Percentiles rank a stretch among this genome's conserved stretches.
phyloP scores from a whole-genome alignment of 352 stramenopile genomes.

The Pythium myriotylum region DNA sequence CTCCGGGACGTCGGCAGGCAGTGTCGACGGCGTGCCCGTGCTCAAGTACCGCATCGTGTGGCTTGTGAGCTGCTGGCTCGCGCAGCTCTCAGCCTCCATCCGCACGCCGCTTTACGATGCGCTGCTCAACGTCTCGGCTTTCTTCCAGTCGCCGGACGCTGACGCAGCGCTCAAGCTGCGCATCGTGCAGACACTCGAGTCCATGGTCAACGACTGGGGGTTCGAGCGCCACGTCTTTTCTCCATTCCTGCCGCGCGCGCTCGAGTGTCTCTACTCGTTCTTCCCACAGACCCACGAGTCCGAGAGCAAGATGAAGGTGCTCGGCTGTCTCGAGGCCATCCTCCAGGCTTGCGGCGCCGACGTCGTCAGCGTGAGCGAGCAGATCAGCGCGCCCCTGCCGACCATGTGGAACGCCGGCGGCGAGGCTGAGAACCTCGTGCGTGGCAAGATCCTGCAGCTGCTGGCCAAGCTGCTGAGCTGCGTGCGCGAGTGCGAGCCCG shows the following conservation, averaged over 20 bases:
- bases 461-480: conserved; percentile 62
- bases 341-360: conserved; percentile 60
- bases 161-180: conserved; percentile 73
- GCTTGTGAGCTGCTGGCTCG: conserved; percentile 87
- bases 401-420: conserved; percentile 70
- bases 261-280: conserved; percentile 69
- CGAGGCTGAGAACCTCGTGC: conserved; percentile 79
- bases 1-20: conserved; percentile 22
- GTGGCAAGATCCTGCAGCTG: conserved; percentile 81
- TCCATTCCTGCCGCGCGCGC: conserved; percentile 60
- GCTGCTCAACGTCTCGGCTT: conserved; percentile 47
- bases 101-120: conserved; percentile 81
- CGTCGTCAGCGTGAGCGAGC: conserved; percentile 51
- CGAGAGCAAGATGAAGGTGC: conserved; percentile 82
- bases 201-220: conserved; percentile 83
- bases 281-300: conserved; percentile 65
- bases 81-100: conserved; percentile 69
- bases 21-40: conserved; percentile 56
- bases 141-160: conserved; percentile 32
- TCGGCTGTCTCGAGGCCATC: conserved; percentile 73
- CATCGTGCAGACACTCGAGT: conserved; percentile 77
- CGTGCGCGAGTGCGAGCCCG: conserved; percentile 49
- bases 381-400: conserved; percentile 73
- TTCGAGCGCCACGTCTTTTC: conserved; percentile 74
- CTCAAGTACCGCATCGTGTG: conserved; percentile 80